Base-by-base conservation (phyloP, 2,329 filamentous ascomycete species). In the Zymoseptoria pseudotritici region DNA sequence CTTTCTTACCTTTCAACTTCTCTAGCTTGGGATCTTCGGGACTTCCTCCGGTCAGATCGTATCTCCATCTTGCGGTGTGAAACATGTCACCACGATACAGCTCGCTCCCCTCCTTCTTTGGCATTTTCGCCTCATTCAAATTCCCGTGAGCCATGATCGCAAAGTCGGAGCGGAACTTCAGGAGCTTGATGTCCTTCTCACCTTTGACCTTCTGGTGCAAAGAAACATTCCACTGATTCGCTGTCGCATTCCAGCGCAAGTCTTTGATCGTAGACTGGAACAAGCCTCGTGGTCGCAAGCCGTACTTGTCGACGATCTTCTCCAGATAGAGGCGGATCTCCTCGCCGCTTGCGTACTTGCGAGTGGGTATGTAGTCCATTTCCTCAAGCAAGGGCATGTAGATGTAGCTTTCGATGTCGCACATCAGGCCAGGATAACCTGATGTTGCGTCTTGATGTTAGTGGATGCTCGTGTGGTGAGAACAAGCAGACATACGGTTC, bases 361-460 rank as follows among this genome's bases (percentile, higher is more conserved):
- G 74, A 17, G 74, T 79, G 0, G 84, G 85, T 68, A 85, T 78
- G 66, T 84, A 85, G 0, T 79, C 79, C 1, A 77, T 84, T 69
- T 86, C 83, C 61, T 86, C 83, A 2, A 86, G 75, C 11, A 3
- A 51, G 13, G 83, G 83, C 71, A 86, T 71, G 65, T 86, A 87
- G n/a, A 78, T 75, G 64, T 82, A 85, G 56, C 77, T 77, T 70
- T 87, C 84, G 2, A 84, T 72, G 65, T 87, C 84, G 66, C 83
- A 86, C 62, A 70, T 72, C 3, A 78, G 63, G 3, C 79, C 79
- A 1, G 79, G 78, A 58, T 80, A 80, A 9, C 65, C 61, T 59
- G 46, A 10, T n/a, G n/a, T n/a, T 20, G 11, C 50, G 19, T 13
- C 11, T 7, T 13, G 8, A 8, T 19, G 52, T 59, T 46, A 64